Base-by-base conservation (phyloP, 768 basidiomycete species). In the Naganishia onofrii region DNA sequence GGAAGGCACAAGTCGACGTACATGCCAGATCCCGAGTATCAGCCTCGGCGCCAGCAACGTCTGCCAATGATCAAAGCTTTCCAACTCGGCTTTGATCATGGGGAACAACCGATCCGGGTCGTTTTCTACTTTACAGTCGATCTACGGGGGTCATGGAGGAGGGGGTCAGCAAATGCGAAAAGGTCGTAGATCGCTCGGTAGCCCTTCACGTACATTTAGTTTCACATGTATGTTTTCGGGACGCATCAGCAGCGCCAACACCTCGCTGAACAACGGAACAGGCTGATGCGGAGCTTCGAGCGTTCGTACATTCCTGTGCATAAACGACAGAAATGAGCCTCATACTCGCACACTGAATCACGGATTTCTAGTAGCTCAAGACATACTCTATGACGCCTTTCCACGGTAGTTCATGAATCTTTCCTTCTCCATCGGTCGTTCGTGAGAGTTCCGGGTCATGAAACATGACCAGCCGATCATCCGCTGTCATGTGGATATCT, bases 401-500 rank as follows among this genome's bases (percentile, higher is more conserved):
- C 89, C 91, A 93, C 17, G 84, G 81, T 67, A 86, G 86, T 68
- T 89, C 87, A 71, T 86, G 85, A 76, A 93, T 84, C 23, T 91
- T 73, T 84, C 82, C 77, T 86, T 89, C 90, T 70, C 71, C 79
- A 77, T 90, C 85, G n/a, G 92, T 97, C 2, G 92, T 95, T 73
- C 94, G 85, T 70, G 86, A 85, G 66, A 95, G 83, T 29, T 85
- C 89, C 87, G 92, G 90, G 81, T 97, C 95, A 81, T 99, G 95
- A 83, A 95, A 97, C 91, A 97, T 92, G 57, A 97, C 82, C 38
- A 98, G 89, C 48, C 91, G 87, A 77, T 87, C 85, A 81, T 99
- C 95, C 73, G 83, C 82, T 42, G 94, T 92, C 76, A 95, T 89
- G 82, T 97, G 94, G 76, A 97, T 92, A 87, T 96, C 94, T 95